These are phyloP conservation scores for Phtheirospermum japonicum DNA, from an alignment of 257 asterid genomes.

Conservation along the genomic window DNA sequence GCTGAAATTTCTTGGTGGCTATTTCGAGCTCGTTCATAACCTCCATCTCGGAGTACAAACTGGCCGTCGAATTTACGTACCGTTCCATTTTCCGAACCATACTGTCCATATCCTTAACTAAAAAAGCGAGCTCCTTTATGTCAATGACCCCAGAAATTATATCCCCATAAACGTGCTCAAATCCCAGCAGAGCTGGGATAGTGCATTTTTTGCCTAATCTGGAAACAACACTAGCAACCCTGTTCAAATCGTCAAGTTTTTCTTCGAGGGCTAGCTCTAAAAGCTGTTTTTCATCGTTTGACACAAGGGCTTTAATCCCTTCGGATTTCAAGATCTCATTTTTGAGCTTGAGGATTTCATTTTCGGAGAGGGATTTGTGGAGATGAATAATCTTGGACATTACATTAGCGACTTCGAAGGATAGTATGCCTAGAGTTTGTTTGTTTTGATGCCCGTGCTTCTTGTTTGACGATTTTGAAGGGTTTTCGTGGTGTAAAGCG, in stretches of 20 bases:
- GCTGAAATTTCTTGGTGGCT: constrained; percentile 72
- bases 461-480: constrained; percentile 37
- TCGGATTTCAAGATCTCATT: constrained; percentile 63
- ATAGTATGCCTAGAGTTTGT: constrained; percentile 61
- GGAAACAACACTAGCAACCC: constrained; percentile 74
- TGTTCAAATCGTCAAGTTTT: constrained; percentile 74
- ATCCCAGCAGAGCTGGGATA: constrained; percentile 72
- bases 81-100: constrained; percentile 76
- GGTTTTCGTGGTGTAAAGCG: constrained; percentile 56
- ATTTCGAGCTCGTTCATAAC: constrained; percentile 70
- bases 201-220: constrained; percentile 90
- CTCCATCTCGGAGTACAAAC: constrained; percentile 67
- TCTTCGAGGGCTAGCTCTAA: constrained; percentile 60
- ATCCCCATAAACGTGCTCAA: constrained; percentile 89
- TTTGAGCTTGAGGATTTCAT: constrained; percentile 56
- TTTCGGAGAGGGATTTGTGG: constrained; percentile 66
- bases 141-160: constrained; percentile 65
- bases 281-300: constrained; percentile 56
- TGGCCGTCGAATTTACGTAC: constrained; percentile 53
- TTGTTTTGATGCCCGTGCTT: constrained; percentile 41
- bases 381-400: constrained; percentile 81
- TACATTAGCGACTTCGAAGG: constrained; percentile 91
- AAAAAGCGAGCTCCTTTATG: constrained; percentile 62
- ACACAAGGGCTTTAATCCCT: constrained; percentile 59
- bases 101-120: constrained; percentile 89